Base-by-base conservation (phyloP, 768 basidiomycete species). In the Astraeus odoratus region DNA sequence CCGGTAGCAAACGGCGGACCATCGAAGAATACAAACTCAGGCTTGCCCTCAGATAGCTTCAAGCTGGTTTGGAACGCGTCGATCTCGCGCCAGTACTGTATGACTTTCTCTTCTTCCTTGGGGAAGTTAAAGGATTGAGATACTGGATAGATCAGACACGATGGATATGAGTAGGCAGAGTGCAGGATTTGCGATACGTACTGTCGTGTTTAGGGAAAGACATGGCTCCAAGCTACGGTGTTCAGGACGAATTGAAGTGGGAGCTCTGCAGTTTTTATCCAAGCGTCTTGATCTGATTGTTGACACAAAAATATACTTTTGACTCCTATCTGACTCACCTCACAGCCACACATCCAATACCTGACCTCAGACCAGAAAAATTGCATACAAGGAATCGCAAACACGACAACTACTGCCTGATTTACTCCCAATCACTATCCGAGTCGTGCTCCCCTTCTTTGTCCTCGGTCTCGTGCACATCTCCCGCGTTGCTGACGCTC, bases 1-100 rank as follows among this genome's bases (percentile, higher is more conserved):
- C 96, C 96, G 2, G 95, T 98, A 0, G 95, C 95, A 57, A 97
- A 98, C 0, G 95, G 95, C 2, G 93, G 93, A 4, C 94, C 94
- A 63, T 97, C 96, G 68, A 92, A 98, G 72, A 99, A 99, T 19
- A 92, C 81, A 64, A 74, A 99, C 58, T 88, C 82, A 15, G 93
- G 92, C 30, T 83, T 76, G 3, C 93, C 93, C 60, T 95, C 85
- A 0, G 90, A 91, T 37, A 94, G 81, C 69, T 91, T 92, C 55
- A 97, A 67, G 54, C 87, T 90, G 6, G 94, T 97, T 60, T 85
- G 80, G 68, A 99, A 99, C 50, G 96, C 96, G 71, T 98, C 91
- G 63, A 99, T 99, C 62, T 94, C 92, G 54, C 78, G 74, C 95
- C 95, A 98, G 69, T 80, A 97, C 42, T 75, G 73, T 50, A 96